These are phyloP conservation scores for Amanita pseudoporphyria DNA, from an alignment of 768 basidiomycete genomes.

Conservation along the genomic window DNA sequence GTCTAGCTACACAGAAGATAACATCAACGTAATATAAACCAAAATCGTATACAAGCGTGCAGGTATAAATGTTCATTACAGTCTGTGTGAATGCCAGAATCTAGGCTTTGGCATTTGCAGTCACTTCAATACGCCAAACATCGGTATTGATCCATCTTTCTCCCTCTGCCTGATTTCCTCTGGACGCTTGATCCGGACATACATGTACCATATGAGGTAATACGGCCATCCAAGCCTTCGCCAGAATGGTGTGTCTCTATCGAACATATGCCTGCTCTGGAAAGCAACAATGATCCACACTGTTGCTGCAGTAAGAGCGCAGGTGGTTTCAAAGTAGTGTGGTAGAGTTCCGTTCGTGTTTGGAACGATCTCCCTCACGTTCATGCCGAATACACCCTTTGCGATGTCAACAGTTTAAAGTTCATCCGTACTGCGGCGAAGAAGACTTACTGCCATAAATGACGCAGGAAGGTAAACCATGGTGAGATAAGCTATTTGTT, in stretches of 20 bases:
- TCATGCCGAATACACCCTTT: conserved; percentile 54
- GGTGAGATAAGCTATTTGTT: conserved; percentile 50
- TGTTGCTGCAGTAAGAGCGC: conserved; percentile 38
- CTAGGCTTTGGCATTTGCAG: no score
- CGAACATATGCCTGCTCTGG: conserved; percentile 34
- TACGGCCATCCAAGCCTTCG: conserved; percentile 29
- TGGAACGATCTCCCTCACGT: conserved; percentile 34
- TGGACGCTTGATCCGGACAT: not conserved
- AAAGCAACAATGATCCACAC: conserved; percentile 51
- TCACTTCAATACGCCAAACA: no score
- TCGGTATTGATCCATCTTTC: not conserved
- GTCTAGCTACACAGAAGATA: no score
- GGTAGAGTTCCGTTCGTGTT: conserved; percentile 27
- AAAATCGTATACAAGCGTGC: no score
- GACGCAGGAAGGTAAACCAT: conserved; percentile 56
- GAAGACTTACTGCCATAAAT: conserved; percentile 37
- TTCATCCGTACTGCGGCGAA: no score
- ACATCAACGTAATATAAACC: no score
- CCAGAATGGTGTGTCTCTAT: conserved; percentile 16
- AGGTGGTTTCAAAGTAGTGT: conserved; percentile 32
- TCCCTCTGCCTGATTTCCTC: not conserved
- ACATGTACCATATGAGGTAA: conserved; percentile 10
- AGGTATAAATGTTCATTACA: no score
- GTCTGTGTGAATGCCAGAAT: no score
- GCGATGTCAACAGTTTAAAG: not conserved